These are phyloP conservation scores for Aspergillus brunneoviolaceus DNA, from an alignment of 2,329 filamentous ascomycete species.

Conservation along the genomic window DNA sequence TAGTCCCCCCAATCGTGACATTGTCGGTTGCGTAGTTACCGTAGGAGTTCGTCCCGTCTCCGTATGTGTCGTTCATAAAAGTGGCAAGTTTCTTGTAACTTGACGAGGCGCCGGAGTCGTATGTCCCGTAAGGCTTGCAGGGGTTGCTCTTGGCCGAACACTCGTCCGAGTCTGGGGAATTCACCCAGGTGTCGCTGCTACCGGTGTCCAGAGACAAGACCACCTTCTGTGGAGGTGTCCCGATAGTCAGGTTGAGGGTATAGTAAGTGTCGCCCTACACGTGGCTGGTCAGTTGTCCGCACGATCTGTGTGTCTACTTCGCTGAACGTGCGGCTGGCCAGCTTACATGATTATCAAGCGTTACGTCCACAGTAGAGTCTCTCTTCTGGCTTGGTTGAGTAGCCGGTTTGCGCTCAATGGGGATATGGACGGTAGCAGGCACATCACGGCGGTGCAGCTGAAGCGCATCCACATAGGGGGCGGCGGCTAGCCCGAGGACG, in stretches of 20 bases:
- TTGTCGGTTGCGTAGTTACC: constrained; percentile 66
- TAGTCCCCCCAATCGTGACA: constrained; percentile 8
- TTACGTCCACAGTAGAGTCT: constrained; percentile 8
- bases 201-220: constrained; percentile 59
- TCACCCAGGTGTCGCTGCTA: constrained; percentile 63
- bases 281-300: neutral
- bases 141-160: constrained; percentile 50
- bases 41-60: constrained; percentile 69
- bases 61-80: constrained; percentile 79
- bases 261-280: constrained; percentile 6
- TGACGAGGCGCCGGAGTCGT: constrained; percentile 67
- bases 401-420: constrained; percentile 8
- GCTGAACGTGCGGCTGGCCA: too few relatives aligned
- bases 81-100: constrained; percentile 69
- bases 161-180: constrained; percentile 60
- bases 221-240: constrained; percentile 54
- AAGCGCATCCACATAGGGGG: constrained; percentile 1
- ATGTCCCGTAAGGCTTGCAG: constrained; percentile 66
- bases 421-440: constrained; percentile 13
- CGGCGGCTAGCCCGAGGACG: neutral
- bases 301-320: too few relatives aligned
- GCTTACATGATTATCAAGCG: neutral
- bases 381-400: constrained; percentile 2
- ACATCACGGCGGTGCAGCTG: constrained; percentile 14
- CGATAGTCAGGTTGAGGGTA: constrained; percentile 49